A percentile compares a stretch with the other conserved stretches of the same genome.
phyloP scores from a whole-genome alignment of 345 rosid species.

The Populus alba region DNA sequence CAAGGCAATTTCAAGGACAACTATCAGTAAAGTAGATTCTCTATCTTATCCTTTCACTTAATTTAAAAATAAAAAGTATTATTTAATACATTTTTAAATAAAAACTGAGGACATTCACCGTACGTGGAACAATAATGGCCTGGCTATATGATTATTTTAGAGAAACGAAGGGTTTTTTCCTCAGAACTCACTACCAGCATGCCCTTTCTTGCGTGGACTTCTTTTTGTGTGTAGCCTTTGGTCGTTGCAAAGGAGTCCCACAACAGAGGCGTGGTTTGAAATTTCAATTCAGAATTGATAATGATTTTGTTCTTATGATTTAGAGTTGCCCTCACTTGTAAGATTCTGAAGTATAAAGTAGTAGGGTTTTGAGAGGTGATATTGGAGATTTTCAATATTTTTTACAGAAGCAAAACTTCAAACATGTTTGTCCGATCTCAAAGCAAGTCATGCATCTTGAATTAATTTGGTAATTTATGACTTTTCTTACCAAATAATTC shows the following conservation, averaged over 20 bases:
- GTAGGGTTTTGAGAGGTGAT: neutral
- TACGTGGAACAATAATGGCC: neutral
- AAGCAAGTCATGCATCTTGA: neutral
- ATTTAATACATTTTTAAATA: too few species aligned
- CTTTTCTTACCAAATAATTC: too few species aligned
- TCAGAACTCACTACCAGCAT: neutral
- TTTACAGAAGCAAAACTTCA: neutral
- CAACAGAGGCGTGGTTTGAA: neutral
- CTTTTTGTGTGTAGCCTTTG: neutral
- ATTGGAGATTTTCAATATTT: neutral
- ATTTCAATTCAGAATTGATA: neutral
- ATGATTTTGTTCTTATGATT: neutral
- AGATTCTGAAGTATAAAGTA: neutral
- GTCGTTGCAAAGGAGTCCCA: neutral
- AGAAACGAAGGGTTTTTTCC: neutral
- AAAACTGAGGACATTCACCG: neutral
- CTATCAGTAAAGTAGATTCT: neutral
- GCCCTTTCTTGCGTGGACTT: neutral
- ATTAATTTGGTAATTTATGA: neutral
- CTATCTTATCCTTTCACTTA: neutral
- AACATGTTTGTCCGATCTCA: neutral
- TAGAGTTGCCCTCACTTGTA: neutral
- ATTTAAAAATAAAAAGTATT: neutral
- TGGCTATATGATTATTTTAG: neutral
- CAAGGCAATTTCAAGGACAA: neutral